Conservation (phyloP, 2,329 filamentous ascomycete genomes). For the Colletotrichum sp. region DNA sequence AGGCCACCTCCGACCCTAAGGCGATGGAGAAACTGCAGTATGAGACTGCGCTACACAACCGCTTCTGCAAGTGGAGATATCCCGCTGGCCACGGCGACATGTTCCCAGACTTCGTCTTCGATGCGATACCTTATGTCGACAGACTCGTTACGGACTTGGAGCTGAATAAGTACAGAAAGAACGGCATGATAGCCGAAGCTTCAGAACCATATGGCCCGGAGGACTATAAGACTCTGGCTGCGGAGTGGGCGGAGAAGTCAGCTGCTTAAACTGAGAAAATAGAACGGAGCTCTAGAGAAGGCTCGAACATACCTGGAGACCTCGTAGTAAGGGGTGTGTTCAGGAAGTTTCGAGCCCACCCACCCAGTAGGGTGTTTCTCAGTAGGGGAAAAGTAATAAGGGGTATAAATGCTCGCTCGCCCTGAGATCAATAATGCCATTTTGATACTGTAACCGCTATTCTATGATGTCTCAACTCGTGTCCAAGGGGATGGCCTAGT, state of each 20-base stretch:
- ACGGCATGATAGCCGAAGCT: constrained; percentile 54
- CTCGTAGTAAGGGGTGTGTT: neutral
- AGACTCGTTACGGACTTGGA: constrained; percentile 70
- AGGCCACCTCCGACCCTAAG: constrained; percentile 22
- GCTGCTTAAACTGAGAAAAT: neutral
- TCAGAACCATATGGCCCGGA: constrained; percentile 62
- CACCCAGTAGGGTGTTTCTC: no score
- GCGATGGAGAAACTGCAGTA: constrained; percentile 49
- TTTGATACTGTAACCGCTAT: neutral
- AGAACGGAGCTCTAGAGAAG: neutral
- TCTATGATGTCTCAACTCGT: neutral
- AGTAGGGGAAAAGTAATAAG: neutral
- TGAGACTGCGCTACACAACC: constrained; percentile 67
- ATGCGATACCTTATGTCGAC: constrained; percentile 76
- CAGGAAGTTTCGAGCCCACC: no score
- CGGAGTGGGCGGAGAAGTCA: constrained; percentile 49
- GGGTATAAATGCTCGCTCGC: neutral
- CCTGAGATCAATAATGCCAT: neutral
- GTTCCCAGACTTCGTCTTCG: constrained; percentile 76
- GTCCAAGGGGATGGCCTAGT: constrained; percentile 22
- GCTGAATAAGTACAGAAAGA: constrained; percentile 60
- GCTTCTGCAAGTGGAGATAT: constrained; percentile 75
- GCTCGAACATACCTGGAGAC: neutral
- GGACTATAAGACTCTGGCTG: constrained; percentile 60
- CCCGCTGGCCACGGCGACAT: constrained; percentile 67